Conservation (phyloP, 2,329 filamentous ascomycete genomes). For the Aspergillus sojae region DNA sequence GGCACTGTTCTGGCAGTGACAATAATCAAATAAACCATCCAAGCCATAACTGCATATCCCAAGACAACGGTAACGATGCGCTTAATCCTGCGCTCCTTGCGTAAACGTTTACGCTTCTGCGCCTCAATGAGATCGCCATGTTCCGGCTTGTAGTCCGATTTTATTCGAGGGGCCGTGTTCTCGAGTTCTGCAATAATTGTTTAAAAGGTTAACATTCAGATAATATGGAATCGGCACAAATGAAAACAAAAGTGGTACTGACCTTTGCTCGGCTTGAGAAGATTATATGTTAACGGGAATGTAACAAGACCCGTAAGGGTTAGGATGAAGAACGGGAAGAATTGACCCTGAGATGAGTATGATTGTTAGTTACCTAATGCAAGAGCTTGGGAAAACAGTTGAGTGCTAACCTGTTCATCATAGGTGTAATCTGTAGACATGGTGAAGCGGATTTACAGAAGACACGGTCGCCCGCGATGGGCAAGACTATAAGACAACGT, state of each 20-base stretch:
- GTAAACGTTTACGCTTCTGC: slow-evolving; percentile 83
- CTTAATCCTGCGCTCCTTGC: slow-evolving; percentile 86
- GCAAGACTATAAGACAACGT: slow-evolving; percentile 21
- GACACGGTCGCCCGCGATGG: slow-evolving; percentile 36
- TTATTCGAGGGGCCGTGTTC: slow-evolving; percentile 79
- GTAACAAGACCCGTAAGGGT: slow-evolving; percentile 87
- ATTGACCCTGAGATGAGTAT: slow-evolving; percentile 69
- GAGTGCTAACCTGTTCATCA: slow-evolving; percentile 73
- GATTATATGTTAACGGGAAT: slow-evolving; percentile 83
- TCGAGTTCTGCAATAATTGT: slow-evolving; percentile 60
- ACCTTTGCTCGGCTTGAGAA: slow-evolving; percentile 77
- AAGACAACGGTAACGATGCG: slow-evolving; percentile 72
- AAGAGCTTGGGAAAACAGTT: too few species aligned
- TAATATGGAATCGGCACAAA: neutral
- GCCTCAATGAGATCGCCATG: slow-evolving; percentile 81
- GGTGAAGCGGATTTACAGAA: slow-evolving; percentile 34
- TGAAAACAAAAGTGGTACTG: slow-evolving; percentile 20
- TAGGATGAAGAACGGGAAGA: slow-evolving; percentile 98
- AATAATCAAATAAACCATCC: slow-evolving; percentile 89
- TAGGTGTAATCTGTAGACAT: slow-evolving; percentile 97
- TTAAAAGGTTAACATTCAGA: slow-evolving; percentile 13
- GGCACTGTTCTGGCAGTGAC: slow-evolving; percentile 71
- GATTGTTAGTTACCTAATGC: slow-evolving; percentile 4
- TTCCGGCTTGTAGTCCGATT: slow-evolving; percentile 76
- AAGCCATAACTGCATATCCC: slow-evolving; percentile 82